These are phyloP conservation scores for Neonectria punicea DNA, from an alignment of 2,329 filamentous ascomycete genomes.

Conservation along the genomic window DNA sequence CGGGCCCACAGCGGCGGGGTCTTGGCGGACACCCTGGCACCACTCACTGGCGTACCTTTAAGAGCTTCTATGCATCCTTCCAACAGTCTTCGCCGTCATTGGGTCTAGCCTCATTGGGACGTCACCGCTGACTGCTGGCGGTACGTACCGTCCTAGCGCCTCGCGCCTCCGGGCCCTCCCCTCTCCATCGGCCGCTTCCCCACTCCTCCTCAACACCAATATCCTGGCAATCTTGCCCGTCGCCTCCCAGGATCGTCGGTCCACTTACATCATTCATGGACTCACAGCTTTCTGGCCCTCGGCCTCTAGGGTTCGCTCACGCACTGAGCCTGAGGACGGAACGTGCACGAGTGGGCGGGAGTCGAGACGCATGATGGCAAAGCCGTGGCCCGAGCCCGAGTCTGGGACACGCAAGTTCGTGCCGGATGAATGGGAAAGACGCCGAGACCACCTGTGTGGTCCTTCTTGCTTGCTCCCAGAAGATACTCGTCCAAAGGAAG, in stretches of 20 bases:
- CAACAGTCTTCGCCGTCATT: slow-evolving; percentile 35
- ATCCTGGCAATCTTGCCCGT: slow-evolving; percentile 23
- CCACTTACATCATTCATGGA: slow-evolving; percentile 44
- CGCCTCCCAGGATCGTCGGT: slow-evolving; percentile 33
- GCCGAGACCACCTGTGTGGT: slow-evolving; percentile 16
- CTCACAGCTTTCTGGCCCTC: slow-evolving; percentile 32
- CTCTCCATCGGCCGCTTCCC: slow-evolving; percentile 33
- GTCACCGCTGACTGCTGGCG: slow-evolving; percentile 12
- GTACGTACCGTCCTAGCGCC: slow-evolving; percentile 8
- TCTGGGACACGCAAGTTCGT: slow-evolving; percentile 14
- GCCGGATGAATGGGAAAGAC: slow-evolving; percentile 20
- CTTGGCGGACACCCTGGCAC: slow-evolving; percentile 23
- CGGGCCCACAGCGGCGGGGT: slow-evolving; percentile 28
- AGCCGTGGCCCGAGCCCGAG: slow-evolving; percentile 24
- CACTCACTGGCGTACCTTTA: slow-evolving; percentile 17
- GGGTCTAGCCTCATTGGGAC: slow-evolving; percentile 26
- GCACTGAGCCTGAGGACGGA: slow-evolving; percentile 17
- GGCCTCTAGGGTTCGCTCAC: slow-evolving; percentile 23
- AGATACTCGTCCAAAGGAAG: slow-evolving; percentile 8
- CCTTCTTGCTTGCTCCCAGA: slow-evolving; percentile 16
- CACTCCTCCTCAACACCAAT: slow-evolving; percentile 27
- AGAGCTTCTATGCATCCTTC: slow-evolving; percentile 45
- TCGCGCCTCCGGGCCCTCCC: slow-evolving; percentile 7
- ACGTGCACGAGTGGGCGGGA: slow-evolving; percentile 26
- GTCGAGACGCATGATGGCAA: slow-evolving; percentile 25